A percentile compares a stretch with the other conserved stretches of the same genome.
Evolutionary conservation across 2,329 filamentous ascomycete species (phyloP).

Genomic region (Macrophomina phaseolina): DNA sequence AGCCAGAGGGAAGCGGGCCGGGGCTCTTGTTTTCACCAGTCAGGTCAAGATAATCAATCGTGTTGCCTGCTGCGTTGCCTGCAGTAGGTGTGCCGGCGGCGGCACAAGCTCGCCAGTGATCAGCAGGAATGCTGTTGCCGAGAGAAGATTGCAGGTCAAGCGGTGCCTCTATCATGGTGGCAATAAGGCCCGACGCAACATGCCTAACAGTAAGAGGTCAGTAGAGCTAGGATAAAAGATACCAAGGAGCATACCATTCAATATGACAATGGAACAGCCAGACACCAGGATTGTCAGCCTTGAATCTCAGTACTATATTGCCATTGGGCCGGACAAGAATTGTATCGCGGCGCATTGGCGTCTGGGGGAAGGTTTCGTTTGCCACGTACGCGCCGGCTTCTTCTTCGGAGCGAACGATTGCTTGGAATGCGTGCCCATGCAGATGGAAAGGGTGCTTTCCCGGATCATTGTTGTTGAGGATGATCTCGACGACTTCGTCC

Average conservation of each 20-base stretch:
- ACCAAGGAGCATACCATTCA: conserved; percentile 32
- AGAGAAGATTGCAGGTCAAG: conserved; percentile 60
- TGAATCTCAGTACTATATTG: conserved; percentile 62
- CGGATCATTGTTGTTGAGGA: conserved; percentile 77
- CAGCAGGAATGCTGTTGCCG: conserved; percentile 64
- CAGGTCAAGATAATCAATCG: conserved; percentile 63
- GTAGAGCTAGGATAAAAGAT: not conserved
- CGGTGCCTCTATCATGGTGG: conserved; percentile 59
- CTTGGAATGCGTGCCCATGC: conserved; percentile 58
- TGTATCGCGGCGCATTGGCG: conserved; percentile 59
- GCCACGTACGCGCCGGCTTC: conserved; percentile 42
- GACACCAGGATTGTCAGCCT: conserved; percentile 57
- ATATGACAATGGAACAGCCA: conserved; percentile 37
- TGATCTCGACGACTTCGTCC: conserved; percentile 71
- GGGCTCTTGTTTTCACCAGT: conserved; percentile 59
- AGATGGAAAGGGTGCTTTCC: conserved; percentile 76
- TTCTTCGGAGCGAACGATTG: conserved; percentile 40
- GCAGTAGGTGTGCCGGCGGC: conserved; percentile 55
- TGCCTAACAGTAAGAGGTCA: conserved; percentile 46
- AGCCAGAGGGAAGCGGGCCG: conserved; percentile 67
- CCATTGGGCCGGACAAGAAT: conserved; percentile 61
- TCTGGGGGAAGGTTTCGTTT: conserved; percentile 42
- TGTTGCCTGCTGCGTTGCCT: conserved; percentile 80
- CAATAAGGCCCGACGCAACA: conserved; percentile 56
- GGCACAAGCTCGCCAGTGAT: conserved; percentile 66